These are phyloP conservation scores for Eucalyptus regnans DNA, from an alignment of 345 rosid species.

Conservation along the genomic window DNA sequence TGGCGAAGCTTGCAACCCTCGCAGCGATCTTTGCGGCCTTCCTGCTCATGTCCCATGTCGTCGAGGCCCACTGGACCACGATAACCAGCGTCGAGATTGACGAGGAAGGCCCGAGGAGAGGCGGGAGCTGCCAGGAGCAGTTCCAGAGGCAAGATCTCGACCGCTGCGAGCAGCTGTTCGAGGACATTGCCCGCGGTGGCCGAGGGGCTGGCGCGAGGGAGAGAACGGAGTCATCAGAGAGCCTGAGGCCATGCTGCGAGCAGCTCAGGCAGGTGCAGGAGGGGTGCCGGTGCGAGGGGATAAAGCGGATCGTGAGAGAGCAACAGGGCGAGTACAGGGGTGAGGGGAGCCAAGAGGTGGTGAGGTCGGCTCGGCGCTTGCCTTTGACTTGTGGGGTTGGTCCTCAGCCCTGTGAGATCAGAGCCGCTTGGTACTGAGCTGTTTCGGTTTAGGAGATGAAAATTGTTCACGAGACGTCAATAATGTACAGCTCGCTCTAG, in stretches of 20 bases:
- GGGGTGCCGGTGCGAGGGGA: background rate
- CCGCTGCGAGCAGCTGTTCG: background rate
- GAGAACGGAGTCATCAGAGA: background rate
- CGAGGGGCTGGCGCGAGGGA: background rate
- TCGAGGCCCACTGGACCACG: background rate
- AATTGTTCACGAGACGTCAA: background rate
- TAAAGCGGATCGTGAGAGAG: background rate
- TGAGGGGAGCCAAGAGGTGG: background rate
- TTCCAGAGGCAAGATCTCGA: background rate
- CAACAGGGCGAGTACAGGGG: background rate
- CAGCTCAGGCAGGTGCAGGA: background rate
- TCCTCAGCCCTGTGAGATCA: constrained; percentile 1
- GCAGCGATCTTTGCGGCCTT: background rate
- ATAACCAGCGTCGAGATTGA: background rate
- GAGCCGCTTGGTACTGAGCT: background rate
- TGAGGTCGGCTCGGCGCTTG: background rate
- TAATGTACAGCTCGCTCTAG: background rate
- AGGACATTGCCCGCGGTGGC: background rate
- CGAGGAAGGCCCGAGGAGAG: background rate
- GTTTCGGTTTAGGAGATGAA: background rate
- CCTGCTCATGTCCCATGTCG: background rate
- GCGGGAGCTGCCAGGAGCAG: background rate
- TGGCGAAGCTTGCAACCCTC: background rate
- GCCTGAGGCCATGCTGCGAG: background rate
- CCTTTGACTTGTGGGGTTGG: background rate